Evolutionary conservation across 1,139 yeast genomes (phyloP).

Genomic region (Candida sanyaensis): DNA sequence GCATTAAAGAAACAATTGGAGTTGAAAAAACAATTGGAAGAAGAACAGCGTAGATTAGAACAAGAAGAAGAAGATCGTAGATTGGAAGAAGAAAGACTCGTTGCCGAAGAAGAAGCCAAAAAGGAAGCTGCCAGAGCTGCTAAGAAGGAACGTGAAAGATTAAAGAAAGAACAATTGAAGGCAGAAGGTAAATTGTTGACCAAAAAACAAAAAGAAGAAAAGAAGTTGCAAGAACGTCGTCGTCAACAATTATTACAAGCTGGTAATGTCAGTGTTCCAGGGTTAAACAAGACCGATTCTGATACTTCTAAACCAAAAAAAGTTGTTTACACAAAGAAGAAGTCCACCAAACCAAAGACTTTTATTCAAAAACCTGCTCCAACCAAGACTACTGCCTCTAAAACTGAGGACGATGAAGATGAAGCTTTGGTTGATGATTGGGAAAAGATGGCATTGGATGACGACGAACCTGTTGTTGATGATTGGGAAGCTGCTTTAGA

Average conservation of each 20-base stretch:
- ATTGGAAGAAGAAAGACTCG: conserved; percentile 62
- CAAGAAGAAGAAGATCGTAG: conserved; percentile 69
- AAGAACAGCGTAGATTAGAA: conserved; percentile 61
- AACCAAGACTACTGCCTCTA: conserved; percentile 16
- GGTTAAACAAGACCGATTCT: conserved; percentile 49
- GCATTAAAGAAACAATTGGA: conserved; percentile 85
- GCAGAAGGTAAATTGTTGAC: conserved; percentile 92
- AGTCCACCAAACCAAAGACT: conserved; percentile 48
- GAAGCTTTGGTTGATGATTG: conserved; percentile 64
- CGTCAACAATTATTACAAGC: conserved; percentile 81
- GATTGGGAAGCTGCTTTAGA: conserved; percentile 47
- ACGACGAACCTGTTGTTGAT: conserved; percentile 48
- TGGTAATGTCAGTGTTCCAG: conserved; percentile 76
- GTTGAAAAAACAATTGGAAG: conserved; percentile 80
- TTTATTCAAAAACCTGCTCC: conserved; percentile 27
- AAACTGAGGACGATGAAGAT: conserved; percentile 40
- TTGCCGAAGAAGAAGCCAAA: conserved; percentile 63
- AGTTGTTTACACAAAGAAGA: conserved; percentile 76
- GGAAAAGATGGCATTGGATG: conserved; percentile 64
- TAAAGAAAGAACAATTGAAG: conserved; percentile 75
- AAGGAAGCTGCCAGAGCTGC: conserved; percentile 72
- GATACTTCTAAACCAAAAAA: conserved; percentile 54
- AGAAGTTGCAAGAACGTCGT: conserved; percentile 83
- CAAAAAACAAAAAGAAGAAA: conserved; percentile 94
- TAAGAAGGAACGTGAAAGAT: conserved; percentile 82